Base-by-base conservation (phyloP, 139 green algal species). In the Asterochloris sp. region DNA sequence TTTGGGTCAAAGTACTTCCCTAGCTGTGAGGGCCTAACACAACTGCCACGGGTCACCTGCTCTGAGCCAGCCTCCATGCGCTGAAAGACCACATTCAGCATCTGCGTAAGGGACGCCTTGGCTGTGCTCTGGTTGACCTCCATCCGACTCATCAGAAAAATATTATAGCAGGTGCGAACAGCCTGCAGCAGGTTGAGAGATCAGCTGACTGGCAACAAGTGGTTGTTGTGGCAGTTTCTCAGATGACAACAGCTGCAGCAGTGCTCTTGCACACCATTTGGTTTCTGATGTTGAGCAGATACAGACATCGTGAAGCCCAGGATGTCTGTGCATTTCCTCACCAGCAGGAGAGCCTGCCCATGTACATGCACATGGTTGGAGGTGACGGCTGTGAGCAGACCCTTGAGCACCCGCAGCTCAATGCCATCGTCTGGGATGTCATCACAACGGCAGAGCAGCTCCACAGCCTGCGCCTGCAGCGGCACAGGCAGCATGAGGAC, bases 71-170 rank as follows among this genome's bases (percentile, higher is more conserved):
- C 89, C 90, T 99, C 97, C 93, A 99, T 96, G 62, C 97, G 89
- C 87, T 96, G 93, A 84, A 99, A 98, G 60, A 98, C 94, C 63
- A 98, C 90, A 74, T 96, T 97, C 17, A 99, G 87, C 92, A 98
- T 99, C 92, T 99, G 96, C 38, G 94, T 99, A 16, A 99, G 90
- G 21, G 92, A 92, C 0, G 96, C 97, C 86, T 98, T 98, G 60
- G 97, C 97, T 4, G 96, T 98, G 62, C 89, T 93, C 86, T 98
- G 96, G 85, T 98, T 99, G 60, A 96, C 90, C 23, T 97, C 91
- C 14, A 78, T 91, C 74, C 93, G 89, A 64, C 86, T 92, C 89
- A 94, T 94, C 54, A 98, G 84, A 91, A 95, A 98, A 80, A 99
- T 97, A 88, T 99, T 98, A 92, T 98, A 99, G 88, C 91, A 97